A percentile compares a stretch with the other conserved stretches of the same genome.
These are phyloP conservation scores for Eucalyptus brandiana DNA, from an alignment of 345 rosid genomes.

Conservation along the genomic window DNA sequence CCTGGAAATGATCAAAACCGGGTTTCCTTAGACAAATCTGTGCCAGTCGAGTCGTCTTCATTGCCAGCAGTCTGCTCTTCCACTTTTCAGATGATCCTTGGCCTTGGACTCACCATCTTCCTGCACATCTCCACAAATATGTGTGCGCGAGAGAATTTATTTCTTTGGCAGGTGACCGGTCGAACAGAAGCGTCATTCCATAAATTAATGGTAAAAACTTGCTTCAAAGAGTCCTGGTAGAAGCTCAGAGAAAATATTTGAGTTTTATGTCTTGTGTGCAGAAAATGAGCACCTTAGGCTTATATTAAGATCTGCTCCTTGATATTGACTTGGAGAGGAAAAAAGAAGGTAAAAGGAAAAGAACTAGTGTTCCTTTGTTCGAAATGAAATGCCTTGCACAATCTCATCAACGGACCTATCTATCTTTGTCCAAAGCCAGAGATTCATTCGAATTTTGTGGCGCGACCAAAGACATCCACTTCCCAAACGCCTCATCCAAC, in stretches of 20 bases:
- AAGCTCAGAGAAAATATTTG: neutral
- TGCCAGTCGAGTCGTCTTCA: neutral
- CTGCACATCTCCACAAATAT: conserved; percentile 2
- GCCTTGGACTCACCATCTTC: conserved; percentile 21
- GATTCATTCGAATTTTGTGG: too few relatives aligned
- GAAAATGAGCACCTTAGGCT: neutral
- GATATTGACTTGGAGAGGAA: neutral
- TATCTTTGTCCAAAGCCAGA: neutral
- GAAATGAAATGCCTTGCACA: neutral
- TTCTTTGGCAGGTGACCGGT: neutral
- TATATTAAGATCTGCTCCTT: neutral
- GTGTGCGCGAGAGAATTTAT: neutral
- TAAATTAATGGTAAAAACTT: neutral
- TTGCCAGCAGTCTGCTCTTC: conserved; percentile 9
- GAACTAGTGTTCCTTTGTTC: neutral
- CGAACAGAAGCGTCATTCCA: neutral
- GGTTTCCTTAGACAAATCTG: conserved; percentile 11
- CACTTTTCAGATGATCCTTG: conserved; percentile 9
- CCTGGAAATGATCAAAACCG: conserved; percentile 57
- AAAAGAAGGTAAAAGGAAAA: neutral
- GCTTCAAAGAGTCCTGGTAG: neutral
- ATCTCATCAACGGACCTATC: neutral
- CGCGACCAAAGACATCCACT: too few relatives aligned
- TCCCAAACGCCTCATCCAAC: too few relatives aligned
- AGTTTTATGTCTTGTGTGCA: neutral